Evolutionary conservation across 2,329 filamentous ascomycete genomes (phyloP).

Genomic region (Trichoderma harzianum): DNA sequence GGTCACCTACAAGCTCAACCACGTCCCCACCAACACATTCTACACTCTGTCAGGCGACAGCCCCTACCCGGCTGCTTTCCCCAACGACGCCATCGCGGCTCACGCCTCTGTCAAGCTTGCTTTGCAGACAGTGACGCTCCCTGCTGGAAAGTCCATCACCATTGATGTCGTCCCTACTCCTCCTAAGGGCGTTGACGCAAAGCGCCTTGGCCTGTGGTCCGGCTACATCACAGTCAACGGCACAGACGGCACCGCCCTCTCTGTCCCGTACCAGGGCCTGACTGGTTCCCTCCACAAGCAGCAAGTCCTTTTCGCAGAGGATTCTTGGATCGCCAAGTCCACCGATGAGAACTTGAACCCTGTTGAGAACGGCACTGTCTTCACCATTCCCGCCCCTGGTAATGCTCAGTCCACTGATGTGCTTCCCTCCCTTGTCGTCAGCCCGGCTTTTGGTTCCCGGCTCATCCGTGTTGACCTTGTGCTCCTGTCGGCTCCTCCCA

Average conservation of each 20-base stretch:
- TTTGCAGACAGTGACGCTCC: conserved; percentile 42
- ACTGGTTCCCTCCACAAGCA: conserved; percentile 34
- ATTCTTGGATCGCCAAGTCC: conserved; percentile 33
- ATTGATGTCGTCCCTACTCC: conserved; percentile 45
- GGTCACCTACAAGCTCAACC: conserved; percentile 50
- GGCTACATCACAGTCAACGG: conserved; percentile 42
- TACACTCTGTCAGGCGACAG: conserved; percentile 43
- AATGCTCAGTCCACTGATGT: conserved; percentile 29
- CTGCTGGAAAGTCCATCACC: conserved; percentile 40
- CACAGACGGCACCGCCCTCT: conserved; percentile 36
- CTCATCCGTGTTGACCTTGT: conserved; percentile 45
- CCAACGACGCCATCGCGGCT: conserved; percentile 41
- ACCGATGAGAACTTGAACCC: conserved; percentile 29
- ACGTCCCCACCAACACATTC: conserved; percentile 49
- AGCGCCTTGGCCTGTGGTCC: conserved; percentile 40
- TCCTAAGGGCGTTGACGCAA: conserved; percentile 34
- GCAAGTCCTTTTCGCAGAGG: conserved; percentile 24
- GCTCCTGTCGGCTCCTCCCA: conserved; percentile 31
- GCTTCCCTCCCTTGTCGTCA: conserved; percentile 40
- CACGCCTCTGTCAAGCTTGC: conserved; percentile 44
- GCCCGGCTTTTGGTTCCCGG: conserved; percentile 45
- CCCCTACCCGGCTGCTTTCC: conserved; percentile 41
- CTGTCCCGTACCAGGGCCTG: conserved; percentile 42
- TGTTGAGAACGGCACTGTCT: conserved; percentile 36
- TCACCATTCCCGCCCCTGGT: conserved; percentile 41